These are phyloP conservation scores for Epichloe gansuensis DNA, from an alignment of 2,329 filamentous ascomycete species.

Conservation along the genomic window DNA sequence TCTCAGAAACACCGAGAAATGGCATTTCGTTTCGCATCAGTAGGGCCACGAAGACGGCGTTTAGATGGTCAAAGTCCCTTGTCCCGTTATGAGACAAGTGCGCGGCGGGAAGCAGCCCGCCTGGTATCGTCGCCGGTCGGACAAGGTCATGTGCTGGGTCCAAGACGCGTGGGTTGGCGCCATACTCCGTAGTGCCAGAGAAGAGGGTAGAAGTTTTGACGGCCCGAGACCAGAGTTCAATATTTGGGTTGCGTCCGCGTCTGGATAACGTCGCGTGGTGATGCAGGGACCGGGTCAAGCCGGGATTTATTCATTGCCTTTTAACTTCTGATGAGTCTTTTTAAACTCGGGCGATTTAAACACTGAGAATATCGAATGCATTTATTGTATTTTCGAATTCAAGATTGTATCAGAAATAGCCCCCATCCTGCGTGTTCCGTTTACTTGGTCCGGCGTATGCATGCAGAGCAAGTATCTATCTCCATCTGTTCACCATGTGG, in stretches of 20 bases:
- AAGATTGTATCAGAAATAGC: no score
- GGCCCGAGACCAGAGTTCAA: not conserved
- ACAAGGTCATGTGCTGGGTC: not conserved
- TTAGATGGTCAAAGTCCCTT: not conserved
- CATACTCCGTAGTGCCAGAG: no score
- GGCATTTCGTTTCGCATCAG: not conserved
- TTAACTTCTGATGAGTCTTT: no score
- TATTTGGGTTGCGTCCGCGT: not conserved
- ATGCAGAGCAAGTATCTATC: not conserved
- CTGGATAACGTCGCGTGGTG: no score
- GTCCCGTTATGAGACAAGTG: not conserved
- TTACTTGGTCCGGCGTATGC: not conserved
- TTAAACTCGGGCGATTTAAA: no score
- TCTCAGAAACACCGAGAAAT: not conserved
- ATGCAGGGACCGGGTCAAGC: no score
- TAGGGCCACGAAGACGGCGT: not conserved
- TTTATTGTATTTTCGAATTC: no score
- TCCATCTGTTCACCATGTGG: not conserved
- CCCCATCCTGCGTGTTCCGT: not conserved
- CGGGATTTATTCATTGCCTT: no score
- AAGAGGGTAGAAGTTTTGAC: not conserved
- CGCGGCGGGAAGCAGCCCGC: not conserved
- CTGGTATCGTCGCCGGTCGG: not conserved
- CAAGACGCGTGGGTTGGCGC: not conserved
- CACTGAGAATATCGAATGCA: no score